Base-by-base conservation (phyloP, 495 filamentous ascomycete genomes). In the Tuber microsphaerosporum region DNA sequence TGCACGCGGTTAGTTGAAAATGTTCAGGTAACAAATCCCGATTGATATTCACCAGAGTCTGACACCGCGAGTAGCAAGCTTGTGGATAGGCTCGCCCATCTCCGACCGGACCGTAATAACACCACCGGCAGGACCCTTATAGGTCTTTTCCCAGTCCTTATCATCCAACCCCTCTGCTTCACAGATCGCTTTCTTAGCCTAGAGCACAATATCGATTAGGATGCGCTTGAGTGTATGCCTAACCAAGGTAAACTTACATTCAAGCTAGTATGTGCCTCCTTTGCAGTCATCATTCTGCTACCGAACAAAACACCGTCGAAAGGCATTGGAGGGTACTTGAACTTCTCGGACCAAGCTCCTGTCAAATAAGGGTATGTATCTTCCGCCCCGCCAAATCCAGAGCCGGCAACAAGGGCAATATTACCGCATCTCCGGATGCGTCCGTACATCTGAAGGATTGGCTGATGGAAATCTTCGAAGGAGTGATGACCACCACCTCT, bases 31-130 rank as follows among this genome's bases (percentile, higher is more conserved):
- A 65, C 31, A 17, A 12, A 65, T 8, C 14, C 31, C 34, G 12
- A 74, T 56, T 17, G 43, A 37, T 69, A 70, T 37, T 48, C 73
- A 82, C 95, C 95, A 99, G 85, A 99, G 95, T 65, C 88, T 86
- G 43, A 99, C 94, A 87, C 95, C 95, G 68, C 95, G 89, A 39
- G 95, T 99, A 37, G 95, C 95, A 75, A 99, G 87, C 85, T 98
- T 98, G 87, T 99, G 95, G 76, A 99, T 99, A 16, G 95, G 95
- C 86, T 99, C 95, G 51, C 95, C 95, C 95, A 99, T 99, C 84
- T 99, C 95, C 8, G 95, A 99, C 74, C 92, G 87, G 61, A 99
- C 94, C n/a, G 95, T 97, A 80, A 99, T 93, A 43, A 99, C 91
- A 81, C 95, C 95, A 82, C 95, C 95, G 69, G 93, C 91, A 56